phyloP scores from a whole-genome alignment of 2,329 filamentous ascomycete genomes.

The Pseudogymnoascus sp. region DNA sequence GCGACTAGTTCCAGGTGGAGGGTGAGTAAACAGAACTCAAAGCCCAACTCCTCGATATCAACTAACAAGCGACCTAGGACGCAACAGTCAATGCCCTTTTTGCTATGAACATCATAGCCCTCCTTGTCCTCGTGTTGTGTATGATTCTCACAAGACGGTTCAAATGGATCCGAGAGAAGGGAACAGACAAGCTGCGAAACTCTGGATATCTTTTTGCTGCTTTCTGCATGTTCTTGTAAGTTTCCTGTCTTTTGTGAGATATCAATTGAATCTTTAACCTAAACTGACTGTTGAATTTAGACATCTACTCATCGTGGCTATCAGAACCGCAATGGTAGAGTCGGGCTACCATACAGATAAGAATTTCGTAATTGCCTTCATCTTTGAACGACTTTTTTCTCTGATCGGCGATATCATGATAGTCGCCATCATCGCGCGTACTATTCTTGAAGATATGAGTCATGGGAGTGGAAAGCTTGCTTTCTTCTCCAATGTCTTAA shows the following conservation, averaged over 20 bases:
- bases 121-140: not conserved
- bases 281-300: not conserved
- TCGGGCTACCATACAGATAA: not conserved
- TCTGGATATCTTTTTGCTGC: not conserved
- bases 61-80: not conserved
- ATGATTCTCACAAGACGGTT: slow-evolving; percentile 4
- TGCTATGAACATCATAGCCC: not conserved
- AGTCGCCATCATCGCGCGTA: slow-evolving; percentile 1
- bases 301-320: not conserved
- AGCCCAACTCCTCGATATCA: not conserved
- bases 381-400: not conserved
- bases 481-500: not conserved
- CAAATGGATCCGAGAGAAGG: slow-evolving; percentile 7
- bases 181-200: slow-evolving; percentile 4
- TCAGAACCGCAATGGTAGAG: not conserved
- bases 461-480: not conserved
- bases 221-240: not conserved
- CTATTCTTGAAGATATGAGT: not conserved
- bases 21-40: not conserved
- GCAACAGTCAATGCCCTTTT: not conserved
- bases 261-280: not conserved
- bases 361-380: not conserved
- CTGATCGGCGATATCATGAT: slow-evolving; percentile 1
- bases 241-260: not conserved
- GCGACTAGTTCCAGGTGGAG: not conserved